A percentile compares a stretch with the other conserved stretches of the same genome.
phyloP scores from a whole-genome alignment of 148 eudicot genomes.

The Cornus florida region DNA sequence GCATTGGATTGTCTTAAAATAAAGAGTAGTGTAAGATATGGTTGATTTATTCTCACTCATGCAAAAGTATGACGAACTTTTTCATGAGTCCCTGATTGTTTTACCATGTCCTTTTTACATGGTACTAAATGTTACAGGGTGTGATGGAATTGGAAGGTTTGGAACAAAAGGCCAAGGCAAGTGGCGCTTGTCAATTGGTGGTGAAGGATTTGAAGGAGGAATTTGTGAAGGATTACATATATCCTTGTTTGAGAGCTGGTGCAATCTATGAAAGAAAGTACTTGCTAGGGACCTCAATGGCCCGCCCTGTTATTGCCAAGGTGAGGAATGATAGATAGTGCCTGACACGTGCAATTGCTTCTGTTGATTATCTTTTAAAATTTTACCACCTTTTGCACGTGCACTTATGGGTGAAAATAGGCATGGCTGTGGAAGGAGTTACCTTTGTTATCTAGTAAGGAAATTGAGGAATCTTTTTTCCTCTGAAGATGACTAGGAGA shows the following conservation, averaged over 20 bases:
- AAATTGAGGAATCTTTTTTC: background rate
- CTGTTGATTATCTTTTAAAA: background rate
- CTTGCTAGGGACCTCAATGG: constrained; percentile 97
- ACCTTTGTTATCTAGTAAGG: background rate
- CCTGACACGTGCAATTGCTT: background rate
- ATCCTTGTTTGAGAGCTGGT: constrained; percentile 96
- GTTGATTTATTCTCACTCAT: background rate
- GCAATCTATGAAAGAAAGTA: constrained; percentile 96
- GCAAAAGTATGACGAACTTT: background rate
- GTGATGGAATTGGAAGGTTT: constrained; percentile 80
- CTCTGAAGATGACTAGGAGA: background rate
- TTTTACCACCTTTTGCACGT: background rate
- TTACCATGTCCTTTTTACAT: background rate
- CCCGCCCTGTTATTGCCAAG: constrained; percentile 99
- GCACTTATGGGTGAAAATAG: background rate
- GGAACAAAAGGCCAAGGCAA: constrained; percentile 95
- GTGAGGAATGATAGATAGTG: constrained; percentile 28
- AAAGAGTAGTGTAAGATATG: background rate
- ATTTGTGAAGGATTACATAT: constrained; percentile 86
- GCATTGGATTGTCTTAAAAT: background rate
- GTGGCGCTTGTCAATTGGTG: constrained; percentile 95
- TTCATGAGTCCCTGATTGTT: background rate
- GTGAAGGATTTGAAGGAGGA: constrained; percentile 97
- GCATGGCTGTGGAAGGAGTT: background rate
- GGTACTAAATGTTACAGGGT: constrained; percentile 47